A percentile compares a stretch with the other conserved stretches of the same genome.
Conservation (phyloP, 495 filamentous ascomycete genomes). For the Talaromyces borbonicus region DNA sequence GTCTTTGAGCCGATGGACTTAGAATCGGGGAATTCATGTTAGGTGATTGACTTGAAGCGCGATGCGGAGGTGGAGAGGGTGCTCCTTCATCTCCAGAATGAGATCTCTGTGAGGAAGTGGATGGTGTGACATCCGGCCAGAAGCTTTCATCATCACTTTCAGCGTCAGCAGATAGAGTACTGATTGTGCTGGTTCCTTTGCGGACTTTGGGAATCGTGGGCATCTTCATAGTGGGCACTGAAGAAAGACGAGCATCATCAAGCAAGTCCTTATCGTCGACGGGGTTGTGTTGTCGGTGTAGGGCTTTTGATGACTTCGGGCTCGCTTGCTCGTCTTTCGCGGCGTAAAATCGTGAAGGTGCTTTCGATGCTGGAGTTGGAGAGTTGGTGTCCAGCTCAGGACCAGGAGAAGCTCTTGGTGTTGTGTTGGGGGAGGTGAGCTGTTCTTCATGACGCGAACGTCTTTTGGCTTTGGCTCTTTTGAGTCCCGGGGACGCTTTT, state of each 20-base stretch:
- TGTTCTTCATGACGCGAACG: slow-evolving; percentile 34
- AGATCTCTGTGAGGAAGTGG: slow-evolving; percentile 8
- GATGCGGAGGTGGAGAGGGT: slow-evolving; percentile 44
- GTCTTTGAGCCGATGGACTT: slow-evolving; percentile 25
- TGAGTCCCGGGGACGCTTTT: slow-evolving; percentile 31
- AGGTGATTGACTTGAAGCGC: slow-evolving; percentile 35
- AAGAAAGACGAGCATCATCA: slow-evolving; percentile 40
- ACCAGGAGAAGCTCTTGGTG: slow-evolving; percentile 13
- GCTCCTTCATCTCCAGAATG: slow-evolving; percentile 25
- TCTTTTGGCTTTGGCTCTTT: slow-evolving; percentile 47
- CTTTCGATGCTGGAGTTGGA: slow-evolving; percentile 1
- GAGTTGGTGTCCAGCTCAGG: slow-evolving; percentile 10
- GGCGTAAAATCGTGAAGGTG: slow-evolving; percentile 1
- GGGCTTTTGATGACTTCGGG: slow-evolving; percentile 15
- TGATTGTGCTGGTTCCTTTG: slow-evolving; percentile 25
- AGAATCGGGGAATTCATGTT: slow-evolving; percentile 44
- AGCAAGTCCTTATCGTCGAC: background rate
- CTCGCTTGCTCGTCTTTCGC: slow-evolving; percentile 9
- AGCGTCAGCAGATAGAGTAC: slow-evolving; percentile 19
- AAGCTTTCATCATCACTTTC: slow-evolving; percentile 30
- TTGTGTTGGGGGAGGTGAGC: slow-evolving; percentile 21
- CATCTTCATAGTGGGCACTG: slow-evolving; percentile 45
- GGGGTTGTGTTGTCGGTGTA: slow-evolving; percentile 14
- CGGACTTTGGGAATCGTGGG: slow-evolving; percentile 49
- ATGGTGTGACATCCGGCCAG: slow-evolving; percentile 10